phyloP scores from a whole-genome alignment of 2,329 filamentous ascomycete genomes.

The Phialophora tarda region DNA sequence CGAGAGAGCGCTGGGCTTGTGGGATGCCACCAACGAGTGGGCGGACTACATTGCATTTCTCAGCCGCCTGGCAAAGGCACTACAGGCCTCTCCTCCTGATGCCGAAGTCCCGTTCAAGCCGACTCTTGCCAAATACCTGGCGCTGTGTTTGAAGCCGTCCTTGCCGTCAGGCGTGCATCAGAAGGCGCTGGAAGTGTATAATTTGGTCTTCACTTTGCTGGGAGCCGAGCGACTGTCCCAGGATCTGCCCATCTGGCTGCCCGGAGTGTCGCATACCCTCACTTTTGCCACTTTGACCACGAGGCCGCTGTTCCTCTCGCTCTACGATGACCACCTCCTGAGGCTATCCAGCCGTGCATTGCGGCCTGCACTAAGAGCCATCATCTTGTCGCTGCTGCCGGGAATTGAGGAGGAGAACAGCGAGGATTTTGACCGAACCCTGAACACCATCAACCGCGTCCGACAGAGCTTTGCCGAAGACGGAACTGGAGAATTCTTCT shows the following conservation, averaged over 20 bases:
- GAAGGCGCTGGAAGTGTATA: constrained; percentile 93
- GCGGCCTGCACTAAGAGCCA: constrained; percentile 85
- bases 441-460: constrained; percentile 78
- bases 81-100: constrained; percentile 78
- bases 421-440: constrained; percentile 91
- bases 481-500: constrained; percentile 84
- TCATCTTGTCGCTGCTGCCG: constrained; percentile 86
- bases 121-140: constrained; percentile 83
- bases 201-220: constrained; percentile 84
- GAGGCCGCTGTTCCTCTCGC: constrained; percentile 79
- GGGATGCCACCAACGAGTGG: constrained; percentile 97
- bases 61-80: constrained; percentile 86
- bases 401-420: constrained; percentile 95
- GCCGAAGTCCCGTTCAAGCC: constrained; percentile 80
- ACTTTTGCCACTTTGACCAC: constrained; percentile 95
- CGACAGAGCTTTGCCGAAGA: constrained; percentile 69
- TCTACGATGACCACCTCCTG: constrained; percentile 82
- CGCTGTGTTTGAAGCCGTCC: constrained; percentile 92
- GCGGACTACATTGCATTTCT: constrained; percentile 99
- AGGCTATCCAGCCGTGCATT: constrained; percentile 72
- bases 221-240: constrained; percentile 72
- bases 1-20: constrained; percentile 83
- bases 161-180: constrained; percentile 96
- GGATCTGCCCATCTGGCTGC: constrained; percentile 86
- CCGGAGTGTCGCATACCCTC: constrained; percentile 84